Percentiles rank a stretch among this genome's conserved stretches.
phyloP scores from a whole-genome alignment of 805 yeast species.

The Wickerhamiella musiphila region DNA sequence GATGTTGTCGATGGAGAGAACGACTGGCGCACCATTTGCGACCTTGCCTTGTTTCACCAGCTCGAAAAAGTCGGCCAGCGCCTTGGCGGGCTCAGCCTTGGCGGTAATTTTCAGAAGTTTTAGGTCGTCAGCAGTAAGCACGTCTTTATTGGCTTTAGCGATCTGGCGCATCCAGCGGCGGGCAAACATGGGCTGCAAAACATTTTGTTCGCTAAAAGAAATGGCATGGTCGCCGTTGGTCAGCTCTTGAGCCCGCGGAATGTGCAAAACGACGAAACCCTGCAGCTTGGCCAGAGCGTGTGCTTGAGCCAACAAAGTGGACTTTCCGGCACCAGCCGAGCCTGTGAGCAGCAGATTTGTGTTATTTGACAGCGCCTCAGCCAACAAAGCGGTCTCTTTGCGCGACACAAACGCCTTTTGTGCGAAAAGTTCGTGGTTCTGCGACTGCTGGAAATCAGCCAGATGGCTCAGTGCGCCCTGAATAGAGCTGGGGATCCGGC shows the following conservation, averaged over 20 bases:
- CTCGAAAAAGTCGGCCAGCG: conserved; percentile 4
- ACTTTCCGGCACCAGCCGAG: conserved; percentile 56
- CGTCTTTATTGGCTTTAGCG: conserved; percentile 27
- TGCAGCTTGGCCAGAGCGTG: conserved; percentile 35
- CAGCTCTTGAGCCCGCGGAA: conserved; percentile 42
- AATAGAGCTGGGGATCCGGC: conserved; percentile 10
- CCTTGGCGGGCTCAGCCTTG: conserved; percentile 1
- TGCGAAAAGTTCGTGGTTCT: conserved; percentile 13
- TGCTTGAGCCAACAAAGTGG: conserved; percentile 52
- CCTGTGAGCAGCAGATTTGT: conserved; percentile 8
- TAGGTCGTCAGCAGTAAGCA: conserved; percentile 19
- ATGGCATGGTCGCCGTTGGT: conserved; percentile 54
- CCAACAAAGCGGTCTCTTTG: conserved; percentile 4
- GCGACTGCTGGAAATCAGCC: conserved; percentile 13
- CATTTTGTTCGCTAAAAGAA: conserved; percentile 51
- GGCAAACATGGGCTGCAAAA: conserved; percentile 57
- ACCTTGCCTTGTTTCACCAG: conserved; percentile 6
- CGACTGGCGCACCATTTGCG: conserved; percentile 27
- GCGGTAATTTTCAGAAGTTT: neutral
- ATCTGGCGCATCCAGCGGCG: conserved; percentile 41
- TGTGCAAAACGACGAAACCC: conserved; percentile 35
- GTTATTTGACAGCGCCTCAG: neutral
- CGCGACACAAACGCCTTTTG: conserved; percentile 8
- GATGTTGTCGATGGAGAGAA: conserved; percentile 58
- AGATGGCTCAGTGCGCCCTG: conserved; percentile 10